Evolutionary conservation across 257 asterid genomes (phyloP).

Genomic region (Solanum piurae): DNA sequence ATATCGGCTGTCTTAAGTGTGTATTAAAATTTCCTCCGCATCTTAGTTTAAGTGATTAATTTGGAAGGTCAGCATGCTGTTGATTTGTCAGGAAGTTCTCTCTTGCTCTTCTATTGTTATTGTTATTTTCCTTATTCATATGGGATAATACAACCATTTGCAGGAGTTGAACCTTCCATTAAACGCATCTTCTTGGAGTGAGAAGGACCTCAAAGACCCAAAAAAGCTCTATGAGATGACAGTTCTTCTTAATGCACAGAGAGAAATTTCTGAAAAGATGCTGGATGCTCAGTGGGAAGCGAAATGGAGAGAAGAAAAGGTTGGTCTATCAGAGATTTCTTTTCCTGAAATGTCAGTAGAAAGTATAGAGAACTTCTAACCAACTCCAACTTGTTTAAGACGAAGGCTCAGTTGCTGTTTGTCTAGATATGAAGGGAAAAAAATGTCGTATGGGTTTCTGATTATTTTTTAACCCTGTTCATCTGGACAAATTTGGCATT

Average conservation of each 20-base stretch:
- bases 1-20: neutral
- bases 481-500: neutral
- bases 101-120: neutral
- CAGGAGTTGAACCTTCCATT: slow-evolving; percentile 88
- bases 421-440: neutral
- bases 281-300: slow-evolving; percentile 89
- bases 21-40: neutral
- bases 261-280: slow-evolving; percentile 69
- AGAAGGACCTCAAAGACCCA: slow-evolving; percentile 83
- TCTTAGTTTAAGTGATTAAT: neutral
- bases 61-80: neutral
- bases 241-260: slow-evolving; percentile 81
- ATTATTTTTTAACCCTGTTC: neutral
- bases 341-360: neutral
- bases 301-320: slow-evolving; percentile 93
- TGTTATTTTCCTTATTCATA: neutral
- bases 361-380: neutral
- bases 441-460: neutral
- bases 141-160: slow-evolving; percentile 1
- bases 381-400: neutral
- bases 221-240: slow-evolving; percentile 86
- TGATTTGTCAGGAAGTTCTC: neutral
- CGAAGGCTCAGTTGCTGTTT: neutral
- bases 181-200: slow-evolving; percentile 72
- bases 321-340: neutral